Percentiles rank a stretch among this genome's conserved stretches.
These are phyloP conservation scores for Cercospora beticola DNA, from an alignment of 2,329 filamentous ascomycete genomes.

Conservation along the genomic window DNA sequence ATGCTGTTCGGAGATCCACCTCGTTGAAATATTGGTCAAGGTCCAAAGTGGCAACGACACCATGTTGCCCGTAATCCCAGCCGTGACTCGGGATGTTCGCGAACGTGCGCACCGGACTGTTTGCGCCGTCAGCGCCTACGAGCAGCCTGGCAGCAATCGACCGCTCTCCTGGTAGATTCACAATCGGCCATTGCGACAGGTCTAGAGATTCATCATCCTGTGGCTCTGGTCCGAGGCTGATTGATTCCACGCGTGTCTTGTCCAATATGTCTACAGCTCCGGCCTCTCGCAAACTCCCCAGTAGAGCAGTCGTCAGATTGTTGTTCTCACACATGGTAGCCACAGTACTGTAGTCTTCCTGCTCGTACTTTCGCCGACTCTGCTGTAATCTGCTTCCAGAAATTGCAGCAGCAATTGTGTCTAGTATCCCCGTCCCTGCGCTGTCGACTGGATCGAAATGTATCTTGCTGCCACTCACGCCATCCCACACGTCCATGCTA, in stretches of 20 bases:
- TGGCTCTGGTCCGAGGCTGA: constrained; percentile 66
- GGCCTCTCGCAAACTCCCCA: constrained; percentile 55
- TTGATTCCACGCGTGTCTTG: constrained; percentile 74
- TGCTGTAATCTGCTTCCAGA: constrained; percentile 32
- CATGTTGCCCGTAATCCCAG: constrained; percentile 91
- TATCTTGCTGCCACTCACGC: constrained; percentile 80
- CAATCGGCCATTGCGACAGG: constrained; percentile 81
- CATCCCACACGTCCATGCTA: constrained; percentile 99
- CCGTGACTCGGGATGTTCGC: constrained; percentile 81
- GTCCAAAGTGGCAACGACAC: constrained; percentile 83
- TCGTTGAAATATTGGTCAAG: constrained; percentile 47
- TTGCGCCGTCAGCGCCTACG: constrained; percentile 90
- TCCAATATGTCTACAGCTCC: constrained; percentile 73
- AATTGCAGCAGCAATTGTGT: constrained; percentile 32
- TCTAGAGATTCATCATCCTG: constrained; percentile 60
- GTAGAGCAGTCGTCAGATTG: constrained; percentile 77
- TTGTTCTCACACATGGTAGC: constrained; percentile 97
- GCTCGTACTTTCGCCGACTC: constrained; percentile 29
- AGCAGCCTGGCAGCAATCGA: constrained; percentile 77
- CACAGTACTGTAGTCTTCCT: constrained; percentile 51
- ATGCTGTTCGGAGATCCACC: constrained; percentile 67
- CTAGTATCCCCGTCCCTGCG: constrained; percentile 26
- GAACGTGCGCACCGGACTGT: constrained; percentile 88
- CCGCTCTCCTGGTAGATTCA: constrained; percentile 66
- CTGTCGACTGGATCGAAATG: constrained; percentile 59